Percentiles rank a stretch among this genome's conserved stretches.
Evolutionary conservation across 768 basidiomycete species (phyloP).

Genomic region (Termitomyces sp.): DNA sequence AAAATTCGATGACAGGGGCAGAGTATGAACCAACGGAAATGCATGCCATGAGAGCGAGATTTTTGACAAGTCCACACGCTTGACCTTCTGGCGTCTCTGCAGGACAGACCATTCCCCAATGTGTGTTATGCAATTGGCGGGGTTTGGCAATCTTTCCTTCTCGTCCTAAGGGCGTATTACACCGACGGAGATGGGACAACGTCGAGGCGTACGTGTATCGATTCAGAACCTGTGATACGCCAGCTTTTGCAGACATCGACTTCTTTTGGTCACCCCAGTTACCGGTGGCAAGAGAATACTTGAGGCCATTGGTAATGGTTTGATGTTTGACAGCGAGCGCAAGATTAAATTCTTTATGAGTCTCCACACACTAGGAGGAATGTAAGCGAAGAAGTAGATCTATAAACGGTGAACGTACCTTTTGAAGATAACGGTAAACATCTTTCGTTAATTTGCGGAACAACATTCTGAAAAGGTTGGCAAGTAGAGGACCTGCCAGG

Average conservation of each 20-base stretch:
- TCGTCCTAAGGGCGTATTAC: conserved; percentile 96
- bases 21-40: conserved; percentile 97
- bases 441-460: conserved; percentile 97
- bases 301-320: conserved; percentile 96
- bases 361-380: conserved; percentile 81
- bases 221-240: conserved; percentile 98
- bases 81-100: conserved; percentile 99
- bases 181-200: conserved; percentile 94
- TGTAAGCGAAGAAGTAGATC: conserved; percentile 12
- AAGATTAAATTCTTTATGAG: conserved; percentile 92
- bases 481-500: conserved; percentile 90
- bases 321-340: conserved; percentile 91
- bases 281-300: conserved; percentile 96
- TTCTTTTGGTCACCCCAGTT: conserved; percentile 99
- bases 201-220: conserved; percentile 99
- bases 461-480: conserved; percentile 97
- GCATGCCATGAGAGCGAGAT: conserved; percentile 94
- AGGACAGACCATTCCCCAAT: conserved; percentile 99
- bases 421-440: conserved; percentile 95
- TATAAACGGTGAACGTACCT: conserved; percentile 46
- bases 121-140: conserved; percentile 97
- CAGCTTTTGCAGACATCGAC: conserved; percentile 95
- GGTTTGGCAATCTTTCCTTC: conserved; percentile 99
- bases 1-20: conserved; percentile 94
- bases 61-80: conserved; percentile 98